These are phyloP conservation scores for Chalaropsis thielavioides DNA, from an alignment of 2,329 filamentous ascomycete species.

Conservation along the genomic window DNA sequence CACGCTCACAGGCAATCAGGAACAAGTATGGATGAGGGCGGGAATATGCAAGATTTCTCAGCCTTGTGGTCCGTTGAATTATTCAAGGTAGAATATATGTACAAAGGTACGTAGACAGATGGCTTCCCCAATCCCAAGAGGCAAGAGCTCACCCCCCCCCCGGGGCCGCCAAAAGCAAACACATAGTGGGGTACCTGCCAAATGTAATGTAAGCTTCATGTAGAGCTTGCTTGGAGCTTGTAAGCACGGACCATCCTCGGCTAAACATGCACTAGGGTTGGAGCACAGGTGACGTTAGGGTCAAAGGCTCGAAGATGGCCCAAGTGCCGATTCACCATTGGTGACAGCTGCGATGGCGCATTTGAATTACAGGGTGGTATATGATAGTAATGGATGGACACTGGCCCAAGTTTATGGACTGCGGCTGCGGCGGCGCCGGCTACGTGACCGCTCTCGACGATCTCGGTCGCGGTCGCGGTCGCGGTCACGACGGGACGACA, in stretches of 20 bases:
- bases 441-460: constrained; percentile 9
- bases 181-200: not conserved
- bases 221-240: not conserved
- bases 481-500: constrained; percentile 12
- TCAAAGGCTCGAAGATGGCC: not conserved
- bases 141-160: not conserved
- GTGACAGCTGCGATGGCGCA: not conserved
- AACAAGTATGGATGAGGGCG: not conserved
- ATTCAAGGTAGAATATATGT: not conserved
- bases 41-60: not conserved
- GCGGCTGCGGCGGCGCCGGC: constrained; percentile 9
- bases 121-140: not conserved
- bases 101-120: not conserved
- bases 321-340: too few relatives aligned
- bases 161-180: not conserved
- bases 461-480: constrained; percentile 8
- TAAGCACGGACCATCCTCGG: not conserved
- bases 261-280: not conserved
- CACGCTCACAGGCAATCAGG: not conserved
- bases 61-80: not conserved
- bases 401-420: not conserved
- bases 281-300: not conserved
- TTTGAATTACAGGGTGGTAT: not conserved
- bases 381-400: not conserved
- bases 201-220: not conserved